A percentile compares a stretch with the other conserved stretches of the same genome.
Evolutionary conservation across 257 asterid species (phyloP).

Genomic region (Pogostemon cablin): DNA sequence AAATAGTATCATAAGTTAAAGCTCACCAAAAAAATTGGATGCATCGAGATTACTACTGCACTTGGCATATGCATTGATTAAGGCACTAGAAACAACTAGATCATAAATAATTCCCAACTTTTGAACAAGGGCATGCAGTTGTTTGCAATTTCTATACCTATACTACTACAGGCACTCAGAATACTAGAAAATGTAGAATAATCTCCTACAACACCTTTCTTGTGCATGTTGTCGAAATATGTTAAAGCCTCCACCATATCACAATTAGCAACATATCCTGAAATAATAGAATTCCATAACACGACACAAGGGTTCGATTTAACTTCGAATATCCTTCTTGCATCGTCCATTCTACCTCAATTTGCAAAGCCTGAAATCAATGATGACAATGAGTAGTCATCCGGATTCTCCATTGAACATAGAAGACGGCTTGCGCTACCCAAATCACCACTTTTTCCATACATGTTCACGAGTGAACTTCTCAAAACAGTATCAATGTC

Average conservation of each 20-base stretch:
- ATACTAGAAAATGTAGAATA: constrained; percentile 62
- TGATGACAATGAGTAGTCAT: constrained; percentile 78
- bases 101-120: constrained; percentile 59
- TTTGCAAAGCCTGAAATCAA: constrained; percentile 69
- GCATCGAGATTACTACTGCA: constrained; percentile 60
- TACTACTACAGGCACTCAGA: constrained; percentile 63
- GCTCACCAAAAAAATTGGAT: constrained; percentile 59
- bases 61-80: constrained; percentile 72
- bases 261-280: constrained; percentile 66
- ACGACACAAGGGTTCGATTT: constrained; percentile 57
- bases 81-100: constrained; percentile 64
- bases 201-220: constrained; percentile 53
- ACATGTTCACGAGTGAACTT: constrained; percentile 82
- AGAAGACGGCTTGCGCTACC: constrained; percentile 51
- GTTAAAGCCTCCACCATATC: constrained; percentile 51
- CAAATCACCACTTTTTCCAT: constrained; percentile 75
- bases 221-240: constrained; percentile 56
- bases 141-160: constrained; percentile 50
- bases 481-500: constrained; percentile 64
- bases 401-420: constrained; percentile 48
- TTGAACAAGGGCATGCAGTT: constrained; percentile 54
- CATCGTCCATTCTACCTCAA: constrained; percentile 64
- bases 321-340: constrained; percentile 54
- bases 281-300: constrained; percentile 69
- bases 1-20: constrained; percentile 61